Conservation (phyloP, 139 green algal genomes). For the Coccomyxa sp. region DNA sequence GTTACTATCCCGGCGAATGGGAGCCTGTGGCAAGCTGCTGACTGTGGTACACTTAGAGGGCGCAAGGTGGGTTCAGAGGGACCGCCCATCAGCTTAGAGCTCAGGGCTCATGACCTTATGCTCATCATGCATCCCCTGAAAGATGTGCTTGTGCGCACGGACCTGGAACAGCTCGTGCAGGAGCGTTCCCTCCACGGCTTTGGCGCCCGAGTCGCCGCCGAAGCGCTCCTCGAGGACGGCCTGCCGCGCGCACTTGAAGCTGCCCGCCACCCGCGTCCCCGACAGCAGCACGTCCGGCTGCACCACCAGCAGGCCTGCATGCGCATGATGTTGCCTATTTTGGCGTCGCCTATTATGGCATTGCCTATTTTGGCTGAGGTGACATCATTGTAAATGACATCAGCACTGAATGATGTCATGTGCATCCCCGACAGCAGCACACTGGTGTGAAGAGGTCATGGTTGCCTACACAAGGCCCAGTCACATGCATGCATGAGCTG, state of each 20-base stretch:
- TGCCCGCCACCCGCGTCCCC: conserved; percentile 61
- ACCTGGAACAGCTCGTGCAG: conserved; percentile 62
- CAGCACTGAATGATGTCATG: background rate
- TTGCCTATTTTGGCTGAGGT: no score
- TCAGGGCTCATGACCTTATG: no score
- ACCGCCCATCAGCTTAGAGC: no score
- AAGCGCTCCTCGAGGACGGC: conserved; percentile 67
- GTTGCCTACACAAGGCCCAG: no score
- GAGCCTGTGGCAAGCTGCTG: no score
- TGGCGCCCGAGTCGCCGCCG: conserved; percentile 24
- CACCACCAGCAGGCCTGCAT: conserved; percentile 53
- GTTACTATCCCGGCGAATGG: no score
- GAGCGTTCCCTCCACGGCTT: conserved; percentile 49
- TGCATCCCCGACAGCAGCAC: background rate
- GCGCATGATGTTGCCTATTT: no score
- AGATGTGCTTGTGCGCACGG: no score
- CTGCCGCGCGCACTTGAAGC: conserved; percentile 54
- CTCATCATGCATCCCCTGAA: no score
- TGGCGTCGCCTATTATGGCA: background rate
- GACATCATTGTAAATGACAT: background rate
- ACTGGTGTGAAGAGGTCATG: background rate
- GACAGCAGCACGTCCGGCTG: conserved; percentile 78
- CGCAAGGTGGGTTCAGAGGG: no score
- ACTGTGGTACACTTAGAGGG: no score
- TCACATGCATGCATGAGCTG: no score